phyloP scores from a whole-genome alignment of 768 basidiomycete species.

The Macrolepiota fuliginosa region DNA sequence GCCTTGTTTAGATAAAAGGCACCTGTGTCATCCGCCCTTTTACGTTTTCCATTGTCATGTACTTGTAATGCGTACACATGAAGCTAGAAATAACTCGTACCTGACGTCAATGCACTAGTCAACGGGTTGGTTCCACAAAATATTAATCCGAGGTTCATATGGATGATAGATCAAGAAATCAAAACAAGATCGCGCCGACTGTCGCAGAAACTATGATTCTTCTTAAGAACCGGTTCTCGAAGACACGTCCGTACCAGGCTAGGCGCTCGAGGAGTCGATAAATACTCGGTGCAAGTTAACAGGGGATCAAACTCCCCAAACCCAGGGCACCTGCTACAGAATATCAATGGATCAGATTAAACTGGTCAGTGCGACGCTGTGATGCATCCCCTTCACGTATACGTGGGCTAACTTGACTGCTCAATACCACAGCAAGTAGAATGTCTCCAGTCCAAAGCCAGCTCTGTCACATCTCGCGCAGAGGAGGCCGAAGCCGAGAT shows the following conservation, averaged over 20 bases:
- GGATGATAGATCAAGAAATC: neutral
- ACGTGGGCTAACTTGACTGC: neutral
- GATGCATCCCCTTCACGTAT: neutral
- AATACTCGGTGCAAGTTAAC: neutral
- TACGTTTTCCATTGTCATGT: neutral
- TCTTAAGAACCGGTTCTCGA: no score
- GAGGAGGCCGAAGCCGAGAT: neutral
- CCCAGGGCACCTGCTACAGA: neutral
- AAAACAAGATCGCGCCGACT: neutral
- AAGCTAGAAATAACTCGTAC: neutral
- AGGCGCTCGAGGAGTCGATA: neutral
- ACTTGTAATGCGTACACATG: neutral
- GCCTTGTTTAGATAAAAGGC: neutral
- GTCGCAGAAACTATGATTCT: neutral
- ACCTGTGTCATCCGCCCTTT: neutral
- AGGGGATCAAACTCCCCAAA: neutral
- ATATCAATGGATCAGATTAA: neutral
- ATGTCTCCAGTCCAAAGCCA: neutral
- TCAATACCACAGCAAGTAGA: neutral
- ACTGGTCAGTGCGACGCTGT: neutral
- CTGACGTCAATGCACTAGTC: neutral
- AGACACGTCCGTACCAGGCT: neutral
- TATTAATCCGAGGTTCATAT: neutral
- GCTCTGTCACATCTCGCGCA: neutral
- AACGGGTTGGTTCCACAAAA: neutral